A percentile compares a stretch with the other conserved stretches of the same genome.
phyloP scores from a whole-genome alignment of 306 rosid species.

The Lagenaria siceraria region DNA sequence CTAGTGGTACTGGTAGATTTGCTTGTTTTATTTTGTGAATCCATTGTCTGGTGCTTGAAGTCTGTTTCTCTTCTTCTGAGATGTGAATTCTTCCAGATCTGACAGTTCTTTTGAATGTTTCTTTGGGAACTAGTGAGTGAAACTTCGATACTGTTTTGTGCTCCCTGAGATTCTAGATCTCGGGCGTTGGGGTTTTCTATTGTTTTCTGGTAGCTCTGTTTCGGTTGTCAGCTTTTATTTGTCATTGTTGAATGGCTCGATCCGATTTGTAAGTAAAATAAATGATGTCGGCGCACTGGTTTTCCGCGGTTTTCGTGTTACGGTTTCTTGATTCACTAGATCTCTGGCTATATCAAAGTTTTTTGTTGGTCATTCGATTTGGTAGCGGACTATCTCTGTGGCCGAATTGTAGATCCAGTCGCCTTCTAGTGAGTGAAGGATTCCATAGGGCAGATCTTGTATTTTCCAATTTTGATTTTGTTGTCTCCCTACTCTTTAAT shows the following conservation, averaged over 20 bases:
- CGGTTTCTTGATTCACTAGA: neutral
- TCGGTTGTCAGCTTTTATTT: neutral
- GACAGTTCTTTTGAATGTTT: neutral
- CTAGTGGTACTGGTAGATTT: neutral
- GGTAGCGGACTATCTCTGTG: neutral
- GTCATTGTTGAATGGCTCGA: neutral
- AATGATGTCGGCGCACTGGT: neutral
- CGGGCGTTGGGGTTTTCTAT: neutral
- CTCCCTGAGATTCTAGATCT: neutral
- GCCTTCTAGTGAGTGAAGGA: neutral
- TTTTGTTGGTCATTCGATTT: neutral
- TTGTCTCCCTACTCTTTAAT: neutral
- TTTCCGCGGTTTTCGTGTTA: neutral
- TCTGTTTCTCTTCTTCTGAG: neutral
- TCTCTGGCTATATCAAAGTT: neutral
- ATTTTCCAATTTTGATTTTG: neutral
- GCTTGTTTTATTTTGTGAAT: neutral
- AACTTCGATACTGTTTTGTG: neutral
- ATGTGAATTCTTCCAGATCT: constrained; percentile 22
- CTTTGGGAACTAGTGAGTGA: neutral
- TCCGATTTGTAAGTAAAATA: neutral
- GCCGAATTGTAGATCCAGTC: neutral
- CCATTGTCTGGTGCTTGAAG: neutral
- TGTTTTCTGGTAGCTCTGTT: neutral
- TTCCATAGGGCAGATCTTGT: neutral